Conservation (phyloP, 2,329 filamentous ascomycete genomes). For the Aphanocladium album region DNA sequence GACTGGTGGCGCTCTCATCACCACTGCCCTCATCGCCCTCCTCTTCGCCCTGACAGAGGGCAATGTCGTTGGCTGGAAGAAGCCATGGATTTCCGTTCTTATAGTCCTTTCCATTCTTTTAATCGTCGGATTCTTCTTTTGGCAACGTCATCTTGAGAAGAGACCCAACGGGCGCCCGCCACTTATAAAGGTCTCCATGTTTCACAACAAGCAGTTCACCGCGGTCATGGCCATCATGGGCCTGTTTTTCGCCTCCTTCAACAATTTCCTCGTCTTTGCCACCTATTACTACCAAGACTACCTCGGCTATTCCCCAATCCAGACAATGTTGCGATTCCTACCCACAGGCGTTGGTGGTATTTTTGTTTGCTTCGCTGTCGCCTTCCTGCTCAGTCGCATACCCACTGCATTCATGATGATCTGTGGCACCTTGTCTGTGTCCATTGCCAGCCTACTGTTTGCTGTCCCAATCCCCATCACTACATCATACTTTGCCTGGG, state of each 20-base stretch:
- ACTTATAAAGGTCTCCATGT: conserved; percentile 63
- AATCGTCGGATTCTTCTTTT: conserved; percentile 51
- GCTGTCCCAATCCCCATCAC: conserved; percentile 55
- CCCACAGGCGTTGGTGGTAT: conserved; percentile 59
- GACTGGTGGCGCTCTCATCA: conserved; percentile 60
- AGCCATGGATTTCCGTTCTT: conserved; percentile 55
- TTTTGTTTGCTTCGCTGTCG: conserved; percentile 51
- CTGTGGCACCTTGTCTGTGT: conserved; percentile 52
- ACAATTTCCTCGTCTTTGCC: conserved; percentile 61
- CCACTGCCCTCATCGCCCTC: conserved; percentile 55
- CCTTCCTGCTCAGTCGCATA: conserved; percentile 51
- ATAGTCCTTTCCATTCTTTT: conserved; percentile 55
- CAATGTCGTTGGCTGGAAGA: conserved; percentile 63
- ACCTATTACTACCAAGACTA: conserved; percentile 69
- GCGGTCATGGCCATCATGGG: conserved; percentile 61
- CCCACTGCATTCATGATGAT: conserved; percentile 54
- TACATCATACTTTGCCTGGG: conserved; percentile 63
- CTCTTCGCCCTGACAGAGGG: conserved; percentile 65
- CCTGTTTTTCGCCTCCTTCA: conserved; percentile 63
- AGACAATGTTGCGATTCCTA: conserved; percentile 64
- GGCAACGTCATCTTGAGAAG: conserved; percentile 47
- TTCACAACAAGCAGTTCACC: conserved; percentile 53
- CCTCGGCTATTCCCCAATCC: conserved; percentile 55
- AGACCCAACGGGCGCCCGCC: conserved; percentile 37
- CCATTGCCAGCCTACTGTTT: conserved; percentile 54